Percentiles rank a stretch among this genome's conserved stretches.
Evolutionary conservation across 176 grass and related monocot species (phyloP).

Genomic region (Themeda triandra): DNA sequence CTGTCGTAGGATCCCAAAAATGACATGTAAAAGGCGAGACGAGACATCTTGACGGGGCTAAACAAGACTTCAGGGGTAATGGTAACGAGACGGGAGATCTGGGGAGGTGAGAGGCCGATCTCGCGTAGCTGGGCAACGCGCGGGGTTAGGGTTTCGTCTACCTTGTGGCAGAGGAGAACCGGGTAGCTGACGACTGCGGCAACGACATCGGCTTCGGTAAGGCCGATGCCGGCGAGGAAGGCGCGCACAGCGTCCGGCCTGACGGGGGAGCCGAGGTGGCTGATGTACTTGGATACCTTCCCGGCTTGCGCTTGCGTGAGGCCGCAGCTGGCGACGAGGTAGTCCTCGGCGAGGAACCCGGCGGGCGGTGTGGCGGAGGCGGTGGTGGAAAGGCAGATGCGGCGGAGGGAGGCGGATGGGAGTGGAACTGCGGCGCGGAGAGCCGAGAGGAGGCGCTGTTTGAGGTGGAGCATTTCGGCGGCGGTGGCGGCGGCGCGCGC

Average conservation of each 20-base stretch:
- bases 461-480: neutral
- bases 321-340: conserved; percentile 34
- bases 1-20: conserved; percentile 13
- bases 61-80: neutral
- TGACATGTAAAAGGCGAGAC: neutral
- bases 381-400: neutral
- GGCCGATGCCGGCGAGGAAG: neutral
- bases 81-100: conserved; percentile 3
- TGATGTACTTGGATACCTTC: neutral
- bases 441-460: neutral
- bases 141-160: conserved; percentile 22
- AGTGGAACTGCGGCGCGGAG: neutral
- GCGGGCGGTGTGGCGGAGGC: neutral
- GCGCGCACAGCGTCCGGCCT: conserved; percentile 1
- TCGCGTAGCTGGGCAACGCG: neutral
- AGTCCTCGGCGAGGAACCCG: conserved; percentile 20
- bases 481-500: neutral
- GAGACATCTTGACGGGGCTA: neutral
- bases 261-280: neutral
- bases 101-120: conserved; percentile 9
- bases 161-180: neutral
- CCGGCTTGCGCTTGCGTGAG: conserved; percentile 14
- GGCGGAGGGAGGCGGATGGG: neutral
- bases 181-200: neutral
- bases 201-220: conserved; percentile 2